These are phyloP conservation scores for Leccinum broughii DNA, from an alignment of 768 basidiomycete genomes.

Conservation along the genomic window DNA sequence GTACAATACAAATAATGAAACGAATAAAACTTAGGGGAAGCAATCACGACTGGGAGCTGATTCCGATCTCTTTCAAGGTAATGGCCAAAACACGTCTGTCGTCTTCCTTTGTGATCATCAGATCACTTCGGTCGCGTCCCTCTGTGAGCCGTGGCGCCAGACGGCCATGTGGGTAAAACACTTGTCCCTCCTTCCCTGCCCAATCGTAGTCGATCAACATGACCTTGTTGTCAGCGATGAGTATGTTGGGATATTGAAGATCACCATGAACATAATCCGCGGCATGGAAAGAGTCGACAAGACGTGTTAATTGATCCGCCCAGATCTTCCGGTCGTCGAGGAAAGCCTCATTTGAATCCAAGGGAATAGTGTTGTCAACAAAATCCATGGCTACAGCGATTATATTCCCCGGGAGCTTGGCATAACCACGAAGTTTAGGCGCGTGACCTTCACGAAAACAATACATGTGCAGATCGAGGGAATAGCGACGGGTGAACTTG, in stretches of 20 bases:
- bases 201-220: not conserved
- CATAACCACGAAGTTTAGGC: not conserved
- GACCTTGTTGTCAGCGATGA: not conserved
- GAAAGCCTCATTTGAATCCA: not conserved
- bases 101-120: not conserved
- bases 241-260: not conserved
- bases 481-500: not conserved
- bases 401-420: not conserved
- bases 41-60: no score
- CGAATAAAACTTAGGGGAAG: no score
- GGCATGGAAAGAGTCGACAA: not conserved
- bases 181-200: not conserved
- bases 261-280: not conserved
- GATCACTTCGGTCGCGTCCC: not conserved
- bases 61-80: no score
- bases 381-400: not conserved
- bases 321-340: not conserved
- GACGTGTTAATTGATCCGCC: not conserved
- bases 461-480: not conserved
- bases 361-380: not conserved
- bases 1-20: no score
- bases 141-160: not conserved
- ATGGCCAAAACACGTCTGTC: no score
- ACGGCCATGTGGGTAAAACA: not conserved
- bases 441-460: not conserved